These are phyloP conservation scores for Microsporum canis DNA, from an alignment of 2,329 filamentous ascomycete genomes.

Conservation along the genomic window DNA sequence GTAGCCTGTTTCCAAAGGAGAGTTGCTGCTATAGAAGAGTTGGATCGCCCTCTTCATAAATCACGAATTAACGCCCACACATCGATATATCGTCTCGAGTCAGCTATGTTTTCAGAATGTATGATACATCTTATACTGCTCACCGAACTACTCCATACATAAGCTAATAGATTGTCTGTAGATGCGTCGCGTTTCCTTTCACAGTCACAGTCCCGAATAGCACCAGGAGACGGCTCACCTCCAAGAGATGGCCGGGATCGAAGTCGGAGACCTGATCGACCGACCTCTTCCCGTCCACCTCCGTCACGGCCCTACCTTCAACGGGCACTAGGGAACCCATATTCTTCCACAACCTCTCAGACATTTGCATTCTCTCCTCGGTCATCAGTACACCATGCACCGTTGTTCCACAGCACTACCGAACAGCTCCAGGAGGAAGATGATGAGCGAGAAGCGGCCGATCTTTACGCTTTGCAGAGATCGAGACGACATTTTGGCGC, in stretches of 20 bases:
- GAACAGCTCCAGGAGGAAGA: slow-evolving; percentile 90
- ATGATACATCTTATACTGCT: not conserved
- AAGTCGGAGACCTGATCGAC: slow-evolving; percentile 35
- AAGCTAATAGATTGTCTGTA: slow-evolving; percentile 28
- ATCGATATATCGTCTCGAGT: not conserved
- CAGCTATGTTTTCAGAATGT: slow-evolving; percentile 17
- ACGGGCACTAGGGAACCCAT: slow-evolving; percentile 59
- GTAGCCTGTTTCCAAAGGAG: not conserved
- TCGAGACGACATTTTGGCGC: slow-evolving; percentile 81
- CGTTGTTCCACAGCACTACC: slow-evolving; percentile 84
- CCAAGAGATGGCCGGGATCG: slow-evolving; percentile 37
- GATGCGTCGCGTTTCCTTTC: slow-evolving; percentile 95
- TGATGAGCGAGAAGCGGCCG: slow-evolving; percentile 85
- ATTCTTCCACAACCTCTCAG: slow-evolving; percentile 61
- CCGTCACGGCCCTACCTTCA: slow-evolving; percentile 41
- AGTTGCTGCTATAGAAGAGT: not conserved
- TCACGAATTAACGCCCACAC: not conserved
- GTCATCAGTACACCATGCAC: slow-evolving; percentile 61
- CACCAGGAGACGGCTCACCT: slow-evolving; percentile 51
- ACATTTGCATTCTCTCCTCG: slow-evolving; percentile 67
- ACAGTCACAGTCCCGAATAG: slow-evolving; percentile 87
- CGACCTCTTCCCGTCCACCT: slow-evolving; percentile 36
- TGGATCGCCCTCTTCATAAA: not conserved
- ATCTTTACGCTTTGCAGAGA: slow-evolving; percentile 80
- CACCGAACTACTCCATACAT: not conserved